Conservation (phyloP, 2,329 filamentous ascomycete species). For the Cytospora piceicola region DNA sequence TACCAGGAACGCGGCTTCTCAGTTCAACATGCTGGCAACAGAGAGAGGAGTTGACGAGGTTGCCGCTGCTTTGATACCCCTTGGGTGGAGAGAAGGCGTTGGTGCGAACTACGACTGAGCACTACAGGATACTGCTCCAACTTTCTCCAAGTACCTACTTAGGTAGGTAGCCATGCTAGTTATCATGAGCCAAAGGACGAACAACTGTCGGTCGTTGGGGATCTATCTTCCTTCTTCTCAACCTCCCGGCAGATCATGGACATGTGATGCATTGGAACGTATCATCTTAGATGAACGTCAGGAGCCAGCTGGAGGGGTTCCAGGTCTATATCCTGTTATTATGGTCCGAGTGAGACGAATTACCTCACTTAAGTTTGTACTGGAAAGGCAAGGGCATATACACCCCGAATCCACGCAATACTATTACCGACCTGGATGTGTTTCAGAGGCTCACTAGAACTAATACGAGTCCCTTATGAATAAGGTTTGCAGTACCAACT, state of each 20-base stretch:
- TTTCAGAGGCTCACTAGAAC: background rate
- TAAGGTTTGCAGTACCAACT: background rate
- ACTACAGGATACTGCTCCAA: no score
- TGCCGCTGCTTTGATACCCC: slow-evolving; percentile 83
- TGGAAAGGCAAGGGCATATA: background rate
- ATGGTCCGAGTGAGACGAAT: background rate
- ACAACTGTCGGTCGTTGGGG: background rate
- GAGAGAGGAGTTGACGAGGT: slow-evolving; percentile 85
- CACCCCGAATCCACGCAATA: background rate
- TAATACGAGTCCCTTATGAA: background rate
- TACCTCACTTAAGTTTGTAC: background rate
- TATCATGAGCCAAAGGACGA: background rate
- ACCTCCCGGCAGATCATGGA: background rate
- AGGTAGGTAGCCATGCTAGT: background rate
- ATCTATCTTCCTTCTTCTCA: background rate
- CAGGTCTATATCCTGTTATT: background rate
- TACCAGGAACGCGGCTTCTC: slow-evolving; percentile 89
- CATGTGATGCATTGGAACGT: background rate
- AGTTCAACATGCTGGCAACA: slow-evolving; percentile 94
- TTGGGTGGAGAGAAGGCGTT: slow-evolving; percentile 74
- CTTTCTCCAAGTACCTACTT: background rate
- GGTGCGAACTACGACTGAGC: slow-evolving; percentile 41
- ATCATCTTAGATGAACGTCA: background rate
- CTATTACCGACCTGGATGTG: background rate
- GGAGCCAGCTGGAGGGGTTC: background rate